phyloP scores from a whole-genome alignment of 805 yeast species.

The Ogataea ganodermae region DNA sequence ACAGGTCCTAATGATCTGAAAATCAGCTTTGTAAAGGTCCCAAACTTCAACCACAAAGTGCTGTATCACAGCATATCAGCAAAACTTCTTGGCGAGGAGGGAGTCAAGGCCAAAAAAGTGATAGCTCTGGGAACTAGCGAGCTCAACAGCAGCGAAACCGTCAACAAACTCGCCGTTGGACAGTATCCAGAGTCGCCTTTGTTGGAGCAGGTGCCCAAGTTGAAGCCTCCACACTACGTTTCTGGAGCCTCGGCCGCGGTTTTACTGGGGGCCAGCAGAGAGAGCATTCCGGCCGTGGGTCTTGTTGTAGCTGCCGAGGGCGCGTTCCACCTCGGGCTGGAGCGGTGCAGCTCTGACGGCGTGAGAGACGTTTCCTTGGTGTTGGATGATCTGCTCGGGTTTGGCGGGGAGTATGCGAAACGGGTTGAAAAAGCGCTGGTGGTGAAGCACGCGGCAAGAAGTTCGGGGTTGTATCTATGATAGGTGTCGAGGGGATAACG shows the following conservation, averaged over 20 bases:
- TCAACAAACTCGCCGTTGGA: conserved; percentile 19
- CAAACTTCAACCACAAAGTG: conserved; percentile 25
- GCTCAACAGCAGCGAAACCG: conserved; percentile 18
- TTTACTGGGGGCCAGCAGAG: conserved; percentile 32
- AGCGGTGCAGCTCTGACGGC: conserved; percentile 43
- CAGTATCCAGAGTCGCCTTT: conserved; percentile 1
- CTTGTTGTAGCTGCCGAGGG: conserved; percentile 48
- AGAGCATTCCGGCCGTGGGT: conserved; percentile 13
- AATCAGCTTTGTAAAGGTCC: conserved; percentile 22
- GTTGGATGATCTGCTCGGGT: conserved; percentile 18
- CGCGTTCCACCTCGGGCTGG: conserved; percentile 44
- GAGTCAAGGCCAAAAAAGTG: conserved; percentile 12
- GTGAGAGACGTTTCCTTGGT: conserved; percentile 37
- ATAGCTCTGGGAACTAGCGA: conserved; percentile 29
- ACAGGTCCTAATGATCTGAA: neutral
- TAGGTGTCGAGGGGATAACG: neutral
- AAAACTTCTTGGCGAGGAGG: conserved; percentile 13
- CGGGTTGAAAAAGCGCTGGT: conserved; percentile 14
- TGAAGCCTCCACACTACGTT: conserved; percentile 51
- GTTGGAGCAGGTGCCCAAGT: conserved; percentile 34
- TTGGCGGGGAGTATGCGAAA: conserved; percentile 9
- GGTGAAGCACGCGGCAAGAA: conserved; percentile 20
- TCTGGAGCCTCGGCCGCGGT: conserved; percentile 48
- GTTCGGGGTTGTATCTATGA: conserved; percentile 23
- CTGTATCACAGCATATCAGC: conserved; percentile 29